A percentile compares a stretch with the other conserved stretches of the same genome.
These are phyloP conservation scores for Hypoxylon sp. DNA, from an alignment of 2,329 filamentous ascomycete genomes.

Conservation along the genomic window DNA sequence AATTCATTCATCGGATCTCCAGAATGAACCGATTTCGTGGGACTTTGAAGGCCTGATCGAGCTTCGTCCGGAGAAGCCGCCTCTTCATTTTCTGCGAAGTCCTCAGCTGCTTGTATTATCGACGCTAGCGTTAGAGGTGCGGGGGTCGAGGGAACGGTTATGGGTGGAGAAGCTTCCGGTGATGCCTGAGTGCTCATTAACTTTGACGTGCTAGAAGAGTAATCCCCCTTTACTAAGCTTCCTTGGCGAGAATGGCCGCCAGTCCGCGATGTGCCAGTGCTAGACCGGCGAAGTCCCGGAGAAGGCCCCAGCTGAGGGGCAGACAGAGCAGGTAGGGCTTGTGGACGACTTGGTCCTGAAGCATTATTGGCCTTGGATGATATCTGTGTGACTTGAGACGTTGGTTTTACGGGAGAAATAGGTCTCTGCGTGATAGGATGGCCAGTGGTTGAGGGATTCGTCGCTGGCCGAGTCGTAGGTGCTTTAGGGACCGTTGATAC, in stretches of 20 bases:
- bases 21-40: constrained; percentile 69
- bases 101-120: constrained; percentile 70
- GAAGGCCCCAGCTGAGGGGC: constrained; percentile 57
- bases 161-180: constrained; percentile 57
- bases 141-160: constrained; percentile 55
- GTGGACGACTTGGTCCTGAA: constrained; percentile 50
- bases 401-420: constrained; percentile 66
- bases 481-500: constrained; percentile 64
- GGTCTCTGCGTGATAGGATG: constrained; percentile 60
- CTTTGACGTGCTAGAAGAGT: constrained; percentile 31
- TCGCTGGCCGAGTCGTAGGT: constrained; percentile 59
- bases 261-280: constrained; percentile 59
- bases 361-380: constrained; percentile 43
- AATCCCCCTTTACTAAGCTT: constrained; percentile 54
- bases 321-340: constrained; percentile 58
- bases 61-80: constrained; percentile 48
- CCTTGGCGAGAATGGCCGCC: constrained; percentile 60
- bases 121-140: constrained; percentile 68
- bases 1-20: constrained; percentile 79
- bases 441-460: constrained; percentile 50
- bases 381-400: constrained; percentile 45
- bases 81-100: constrained; percentile 59
- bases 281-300: constrained; percentile 60
- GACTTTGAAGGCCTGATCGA: constrained; percentile 65
- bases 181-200: constrained; percentile 52